Evolutionary conservation across 2,329 filamentous ascomycete species (phyloP).

Genomic region (Alternaria triticimaculans): DNA sequence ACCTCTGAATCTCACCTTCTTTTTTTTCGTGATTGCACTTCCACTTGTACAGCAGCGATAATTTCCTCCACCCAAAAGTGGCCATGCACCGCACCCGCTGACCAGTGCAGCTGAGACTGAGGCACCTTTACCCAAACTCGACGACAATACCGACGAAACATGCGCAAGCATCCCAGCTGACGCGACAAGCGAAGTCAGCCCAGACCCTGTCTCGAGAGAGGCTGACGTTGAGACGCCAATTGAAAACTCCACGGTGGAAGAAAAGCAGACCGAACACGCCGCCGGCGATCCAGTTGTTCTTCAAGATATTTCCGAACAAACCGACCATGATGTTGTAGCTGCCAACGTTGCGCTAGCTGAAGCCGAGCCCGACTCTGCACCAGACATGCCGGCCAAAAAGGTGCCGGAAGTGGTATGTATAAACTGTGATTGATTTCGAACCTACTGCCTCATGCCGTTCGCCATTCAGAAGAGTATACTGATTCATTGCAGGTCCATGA

Average conservation of each 20-base stretch:
- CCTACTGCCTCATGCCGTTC: neutral
- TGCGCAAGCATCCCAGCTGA: slow-evolving; percentile 12
- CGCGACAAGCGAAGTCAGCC: slow-evolving; percentile 10
- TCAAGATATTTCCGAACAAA: slow-evolving; percentile 2
- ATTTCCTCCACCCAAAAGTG: neutral
- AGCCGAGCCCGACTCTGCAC: slow-evolving; percentile 3
- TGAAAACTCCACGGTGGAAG: slow-evolving; percentile 5
- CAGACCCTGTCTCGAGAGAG: slow-evolving; percentile 11
- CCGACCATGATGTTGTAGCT: slow-evolving; percentile 8
- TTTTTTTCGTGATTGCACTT: slow-evolving; percentile 4
- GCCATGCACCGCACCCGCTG: slow-evolving; percentile 6
- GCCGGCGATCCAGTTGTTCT: neutral
- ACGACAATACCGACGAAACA: slow-evolving; percentile 6
- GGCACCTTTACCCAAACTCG: neutral
- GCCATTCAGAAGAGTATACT: neutral
- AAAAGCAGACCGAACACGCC: slow-evolving; percentile 1
- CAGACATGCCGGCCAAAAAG: slow-evolving; percentile 11
- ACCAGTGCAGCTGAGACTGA: slow-evolving; percentile 14
- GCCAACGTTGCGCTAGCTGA: slow-evolving; percentile 3
- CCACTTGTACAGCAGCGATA: slow-evolving; percentile 6
- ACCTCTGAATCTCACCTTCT: slow-evolving; percentile 10
- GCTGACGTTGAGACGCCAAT: slow-evolving; percentile 9
- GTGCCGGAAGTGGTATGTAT: slow-evolving; percentile 13
- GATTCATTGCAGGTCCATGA: slow-evolving; percentile 4
- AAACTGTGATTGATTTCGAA: neutral